Conservation (phyloP, 2,329 filamentous ascomycete species). For the Diaporthe sp. region DNA sequence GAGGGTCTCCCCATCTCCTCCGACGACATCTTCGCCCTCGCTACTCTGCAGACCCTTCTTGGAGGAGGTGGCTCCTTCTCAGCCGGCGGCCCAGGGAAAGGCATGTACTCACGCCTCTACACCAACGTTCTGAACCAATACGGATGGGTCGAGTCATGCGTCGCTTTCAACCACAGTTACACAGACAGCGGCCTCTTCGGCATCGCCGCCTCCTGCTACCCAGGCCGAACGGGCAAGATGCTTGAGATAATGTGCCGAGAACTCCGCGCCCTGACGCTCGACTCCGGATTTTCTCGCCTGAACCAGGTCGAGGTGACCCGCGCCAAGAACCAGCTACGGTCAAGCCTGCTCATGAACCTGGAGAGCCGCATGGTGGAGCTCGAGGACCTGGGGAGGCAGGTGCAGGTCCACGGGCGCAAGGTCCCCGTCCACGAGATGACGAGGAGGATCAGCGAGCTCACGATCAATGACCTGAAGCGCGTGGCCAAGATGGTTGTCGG, state of each 20-base stretch:
- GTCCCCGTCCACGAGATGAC: conserved; percentile 96
- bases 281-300: conserved; percentile 80
- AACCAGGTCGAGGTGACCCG: conserved; percentile 84
- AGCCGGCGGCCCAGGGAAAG: conserved; percentile 95
- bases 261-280: conserved; percentile 81
- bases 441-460: conserved; percentile 83
- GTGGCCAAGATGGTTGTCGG: conserved; percentile 85
- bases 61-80: conserved; percentile 97
- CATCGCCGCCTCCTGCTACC: conserved; percentile 88
- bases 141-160: conserved; percentile 95
- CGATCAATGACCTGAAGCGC: conserved; percentile 81
- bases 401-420: conserved; percentile 96
- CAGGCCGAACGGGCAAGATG: conserved; percentile 83
- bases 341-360: conserved; percentile 94
- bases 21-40: conserved; percentile 95
- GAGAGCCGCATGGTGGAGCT: conserved; percentile 98
- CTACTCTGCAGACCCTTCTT: conserved; percentile 93
- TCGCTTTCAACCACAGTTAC: conserved; percentile 98
- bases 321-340: conserved; percentile 96
- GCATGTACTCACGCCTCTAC: conserved; percentile 98
- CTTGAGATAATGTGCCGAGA: conserved; percentile 96
- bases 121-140: conserved; percentile 98
- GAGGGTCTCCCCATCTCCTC: conserved; percentile 93
- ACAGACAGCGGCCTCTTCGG: conserved; percentile 96
- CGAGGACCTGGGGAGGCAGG: conserved; percentile 93